Evolutionary conservation across 148 eudicot species (phyloP), one percentile per base, ranked within the genome.

Genomic region (Silene latifolia): DNA sequence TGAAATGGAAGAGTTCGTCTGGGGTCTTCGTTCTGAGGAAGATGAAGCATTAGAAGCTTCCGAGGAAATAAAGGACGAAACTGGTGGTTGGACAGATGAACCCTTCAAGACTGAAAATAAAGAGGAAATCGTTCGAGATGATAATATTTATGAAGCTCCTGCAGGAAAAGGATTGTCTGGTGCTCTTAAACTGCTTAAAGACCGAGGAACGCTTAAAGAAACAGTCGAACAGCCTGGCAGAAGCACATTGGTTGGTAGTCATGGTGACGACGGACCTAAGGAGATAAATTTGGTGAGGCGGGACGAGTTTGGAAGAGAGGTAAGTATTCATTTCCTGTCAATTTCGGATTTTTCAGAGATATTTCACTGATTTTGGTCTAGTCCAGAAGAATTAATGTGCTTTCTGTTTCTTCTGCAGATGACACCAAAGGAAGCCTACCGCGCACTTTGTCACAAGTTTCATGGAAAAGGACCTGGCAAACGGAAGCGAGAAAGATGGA

Each of bases 391-490:
- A 35, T 5, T 35, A 35, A 35, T 35, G 39, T 35, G 39, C 39
- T 35, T 35, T 75, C 13, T 14, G 4, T 71, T 27, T 77, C 53
- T 80, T 71, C 25, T 67, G 82, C 98, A 94, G 98, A 69, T 90
- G 80, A 94, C 98, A 69, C 96, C 90, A 66, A 91, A 94, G 83
- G 97, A 94, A 84, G 90, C 96, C 20, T 94, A 88, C 63, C 88
- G 97, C 27, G 48, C 76, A 74, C 71, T 94, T 61, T 93, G 92
- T 67, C 96, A 93, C 70, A 86, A 83, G 73, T 94, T 94, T 54
- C 98, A 94, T 62, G 98, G 98, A 23, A 94, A 94, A 80, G 92
- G 87, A 20, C 97, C 98, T 67, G 98, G 98, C n/a, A 94, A 94
- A 83, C 86, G 74, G 89, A 94, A 94, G 76, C 90, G 82, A 80